Evolutionary conservation across 345 rosid species (phyloP).

Genomic region (Camelina sativa): DNA sequence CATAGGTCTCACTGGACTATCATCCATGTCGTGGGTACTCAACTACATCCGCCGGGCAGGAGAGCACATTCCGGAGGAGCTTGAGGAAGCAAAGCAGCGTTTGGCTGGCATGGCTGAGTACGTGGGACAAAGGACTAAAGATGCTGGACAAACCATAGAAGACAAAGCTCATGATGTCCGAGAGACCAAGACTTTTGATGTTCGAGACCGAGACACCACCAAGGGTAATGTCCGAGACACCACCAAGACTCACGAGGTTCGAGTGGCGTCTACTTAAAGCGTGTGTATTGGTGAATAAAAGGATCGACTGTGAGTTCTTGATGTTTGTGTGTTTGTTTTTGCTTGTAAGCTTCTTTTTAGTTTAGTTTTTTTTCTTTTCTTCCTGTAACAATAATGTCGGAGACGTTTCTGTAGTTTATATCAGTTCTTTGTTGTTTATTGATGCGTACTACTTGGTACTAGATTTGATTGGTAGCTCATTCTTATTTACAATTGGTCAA

Average conservation of each 20-base stretch:
- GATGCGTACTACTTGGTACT: background rate
- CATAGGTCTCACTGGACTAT: constrained; percentile 71
- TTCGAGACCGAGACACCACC: constrained; percentile 33
- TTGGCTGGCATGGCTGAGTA: constrained; percentile 51
- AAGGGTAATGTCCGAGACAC: constrained; percentile 35
- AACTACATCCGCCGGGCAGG: constrained; percentile 47
- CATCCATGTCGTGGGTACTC: constrained; percentile 65
- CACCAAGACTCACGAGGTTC: constrained; percentile 45
- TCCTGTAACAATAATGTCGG: constrained; percentile 29
- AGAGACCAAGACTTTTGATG: constrained; percentile 34
- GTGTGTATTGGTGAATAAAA: constrained; percentile 20
- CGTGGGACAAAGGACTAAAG: constrained; percentile 72
- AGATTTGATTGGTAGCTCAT: background rate
- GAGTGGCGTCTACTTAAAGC: constrained; percentile 37
- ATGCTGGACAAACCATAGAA: constrained; percentile 64
- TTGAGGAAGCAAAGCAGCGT: constrained; percentile 59
- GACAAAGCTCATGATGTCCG: constrained; percentile 57
- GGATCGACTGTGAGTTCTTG: constrained; percentile 13
- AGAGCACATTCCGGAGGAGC: constrained; percentile 48
- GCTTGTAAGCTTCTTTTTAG: constrained; percentile 17
- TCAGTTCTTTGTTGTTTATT: background rate
- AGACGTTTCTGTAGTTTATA: background rate
- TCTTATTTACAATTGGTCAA: background rate
- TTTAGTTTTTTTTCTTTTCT: background rate
- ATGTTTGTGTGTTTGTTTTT: constrained; percentile 27